phyloP scores from a whole-genome alignment of 139 green algal genomes.

The Ostreobium quekettii region DNA sequence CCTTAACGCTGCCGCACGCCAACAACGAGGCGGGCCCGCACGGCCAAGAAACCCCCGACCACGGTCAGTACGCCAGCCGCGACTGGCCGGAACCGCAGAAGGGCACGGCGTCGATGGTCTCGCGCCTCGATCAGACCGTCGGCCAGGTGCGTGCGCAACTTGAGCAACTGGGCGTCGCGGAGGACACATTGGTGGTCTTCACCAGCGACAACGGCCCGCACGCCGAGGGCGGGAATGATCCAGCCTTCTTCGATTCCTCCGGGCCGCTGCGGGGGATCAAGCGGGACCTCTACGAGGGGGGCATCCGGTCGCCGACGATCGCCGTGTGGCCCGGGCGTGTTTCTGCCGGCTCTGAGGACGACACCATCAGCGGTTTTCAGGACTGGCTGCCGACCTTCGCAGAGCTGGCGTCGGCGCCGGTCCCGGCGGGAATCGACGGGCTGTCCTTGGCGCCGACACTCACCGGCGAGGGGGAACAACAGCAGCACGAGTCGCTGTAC shows the following conservation, averaged over 20 bases:
- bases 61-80: background rate
- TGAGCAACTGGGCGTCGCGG: background rate
- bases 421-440: no score
- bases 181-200: constrained; percentile 7
- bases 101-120: background rate
- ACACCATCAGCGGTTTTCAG: no score
- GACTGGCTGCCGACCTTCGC: no score
- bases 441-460: no score
- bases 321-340: background rate
- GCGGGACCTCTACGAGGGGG: constrained; percentile 6
- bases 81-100: background rate
- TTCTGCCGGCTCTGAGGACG: no score
- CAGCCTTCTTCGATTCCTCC: background rate
- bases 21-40: background rate
- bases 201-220: constrained; percentile 6
- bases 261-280: constrained; percentile 3
- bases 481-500: no score
- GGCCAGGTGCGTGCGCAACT: background rate
- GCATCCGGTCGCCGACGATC: constrained; percentile 3
- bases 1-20: constrained; percentile 5
- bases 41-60: background rate
- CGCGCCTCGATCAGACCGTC: background rate
- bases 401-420: no score
- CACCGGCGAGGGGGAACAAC: no score
- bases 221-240: background rate